These are phyloP conservation scores for Mortierella hygrophila DNA, from an alignment of 192 early-diverging fungal genomes.

Conservation along the genomic window DNA sequence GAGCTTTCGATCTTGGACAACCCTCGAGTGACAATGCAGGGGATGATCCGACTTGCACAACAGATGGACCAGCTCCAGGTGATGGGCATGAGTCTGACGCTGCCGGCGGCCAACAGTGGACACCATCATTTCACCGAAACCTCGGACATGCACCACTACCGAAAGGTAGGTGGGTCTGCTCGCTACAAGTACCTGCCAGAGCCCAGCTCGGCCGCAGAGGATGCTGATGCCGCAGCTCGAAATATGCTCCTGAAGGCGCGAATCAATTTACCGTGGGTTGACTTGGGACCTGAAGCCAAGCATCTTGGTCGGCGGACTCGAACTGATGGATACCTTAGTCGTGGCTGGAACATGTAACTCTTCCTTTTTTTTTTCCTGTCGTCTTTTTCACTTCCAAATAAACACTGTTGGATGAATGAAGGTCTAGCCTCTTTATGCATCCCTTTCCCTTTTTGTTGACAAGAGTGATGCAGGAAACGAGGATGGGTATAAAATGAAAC, in stretches of 20 bases:
- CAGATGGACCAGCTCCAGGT: slow-evolving; percentile 38
- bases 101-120: neutral
- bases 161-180: neutral
- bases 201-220: neutral
- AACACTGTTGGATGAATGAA: neutral
- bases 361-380: slow-evolving; percentile 4
- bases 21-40: slow-evolving; percentile 23
- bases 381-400: neutral
- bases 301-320: slow-evolving; percentile 14
- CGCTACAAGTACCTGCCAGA: neutral
- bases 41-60: slow-evolving; percentile 33
- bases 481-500: too few species aligned
- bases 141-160: neutral
- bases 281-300: slow-evolving; percentile 29
- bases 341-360: slow-evolving; percentile 5
- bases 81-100: slow-evolving; percentile 28
- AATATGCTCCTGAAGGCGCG: slow-evolving; percentile 19
- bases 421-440: neutral
- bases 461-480: too few species aligned
- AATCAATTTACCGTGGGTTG: slow-evolving; percentile 29
- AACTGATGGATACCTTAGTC: slow-evolving; percentile 10
- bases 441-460: neutral
- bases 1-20: slow-evolving; percentile 38
- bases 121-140: slow-evolving; percentile 5
- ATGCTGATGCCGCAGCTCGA: slow-evolving; percentile 7